phyloP scores from a whole-genome alignment of 495 filamentous ascomycete species.

The Eremomyces bilateralis region DNA sequence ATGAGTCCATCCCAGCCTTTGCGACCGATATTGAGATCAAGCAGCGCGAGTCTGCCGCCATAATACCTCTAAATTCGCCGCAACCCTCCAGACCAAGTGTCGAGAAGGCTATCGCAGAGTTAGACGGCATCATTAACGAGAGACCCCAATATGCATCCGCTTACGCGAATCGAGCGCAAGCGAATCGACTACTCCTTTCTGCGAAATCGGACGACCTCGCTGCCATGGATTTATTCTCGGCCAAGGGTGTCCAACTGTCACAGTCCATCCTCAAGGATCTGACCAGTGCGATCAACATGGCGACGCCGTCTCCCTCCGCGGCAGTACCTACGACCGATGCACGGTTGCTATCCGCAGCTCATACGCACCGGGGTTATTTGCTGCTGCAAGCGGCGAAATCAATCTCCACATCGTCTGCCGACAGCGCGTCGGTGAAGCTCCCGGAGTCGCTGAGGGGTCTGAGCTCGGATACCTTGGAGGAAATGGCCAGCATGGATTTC shows the following conservation, averaged over 20 bases:
- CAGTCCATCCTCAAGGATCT: slow-evolving; percentile 34
- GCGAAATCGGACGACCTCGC: too few relatives aligned
- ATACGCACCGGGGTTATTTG: slow-evolving; percentile 58
- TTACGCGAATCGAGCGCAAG: slow-evolving; percentile 45
- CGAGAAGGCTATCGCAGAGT: slow-evolving; percentile 16
- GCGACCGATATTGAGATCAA: slow-evolving; percentile 3
- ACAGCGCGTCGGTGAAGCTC: too few relatives aligned
- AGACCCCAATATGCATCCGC: slow-evolving; percentile 51
- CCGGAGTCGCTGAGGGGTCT: slow-evolving; percentile 1
- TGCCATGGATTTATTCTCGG: slow-evolving; percentile 5
- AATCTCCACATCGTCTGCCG: slow-evolving; percentile 7
- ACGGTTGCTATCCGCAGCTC: slow-evolving; percentile 41
- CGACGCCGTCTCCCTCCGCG: slow-evolving; percentile 29
- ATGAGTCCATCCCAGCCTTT: slow-evolving; percentile 38
- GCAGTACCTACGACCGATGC: slow-evolving; percentile 37
- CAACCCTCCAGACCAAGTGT: slow-evolving; percentile 11
- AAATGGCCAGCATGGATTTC: slow-evolving; percentile 53
- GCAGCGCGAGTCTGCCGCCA: slow-evolving; percentile 3
- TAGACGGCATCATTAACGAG: slow-evolving; percentile 32
- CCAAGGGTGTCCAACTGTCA: neutral
- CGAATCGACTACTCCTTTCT: slow-evolving; percentile 3
- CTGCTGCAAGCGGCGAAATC: slow-evolving; percentile 39
- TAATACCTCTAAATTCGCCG: slow-evolving; percentile 6
- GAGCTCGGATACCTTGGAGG: slow-evolving; percentile 28
- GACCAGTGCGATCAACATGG: slow-evolving; percentile 40